Percentiles rank a stretch among this genome's conserved stretches.
Conservation (phyloP, 176 grass and related monocot species). For the Sorghum bicolor region DNA sequence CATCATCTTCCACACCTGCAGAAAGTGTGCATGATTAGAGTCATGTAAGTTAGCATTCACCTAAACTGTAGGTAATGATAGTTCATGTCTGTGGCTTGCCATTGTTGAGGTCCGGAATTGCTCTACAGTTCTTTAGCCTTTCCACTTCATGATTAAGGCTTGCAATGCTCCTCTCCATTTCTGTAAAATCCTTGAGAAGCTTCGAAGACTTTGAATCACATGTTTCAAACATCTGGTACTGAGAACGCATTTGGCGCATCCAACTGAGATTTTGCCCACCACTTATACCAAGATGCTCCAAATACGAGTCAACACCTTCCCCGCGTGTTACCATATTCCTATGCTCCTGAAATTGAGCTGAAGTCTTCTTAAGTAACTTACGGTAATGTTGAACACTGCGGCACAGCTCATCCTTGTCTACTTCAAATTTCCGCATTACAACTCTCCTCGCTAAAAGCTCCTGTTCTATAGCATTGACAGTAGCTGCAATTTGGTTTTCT, state of each 20-base stretch:
- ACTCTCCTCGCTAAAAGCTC: neutral
- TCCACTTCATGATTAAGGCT: constrained; percentile 11
- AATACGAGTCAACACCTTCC: constrained; percentile 8
- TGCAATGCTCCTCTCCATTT: neutral
- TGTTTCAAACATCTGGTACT: neutral
- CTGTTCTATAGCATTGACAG: neutral
- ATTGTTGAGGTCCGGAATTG: constrained; percentile 42
- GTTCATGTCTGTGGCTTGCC: constrained; percentile 9
- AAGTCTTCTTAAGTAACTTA: neutral
- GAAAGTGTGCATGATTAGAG: neutral
- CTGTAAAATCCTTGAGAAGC: neutral
- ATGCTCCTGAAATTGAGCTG: constrained; percentile 10
- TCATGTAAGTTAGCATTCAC: constrained; percentile 15
- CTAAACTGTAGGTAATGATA: neutral
- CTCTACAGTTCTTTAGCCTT: constrained; percentile 16
- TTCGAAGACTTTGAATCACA: neutral
- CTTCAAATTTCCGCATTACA: neutral
- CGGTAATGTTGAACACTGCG: neutral
- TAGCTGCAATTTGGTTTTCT: neutral
- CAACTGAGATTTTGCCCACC: neutral
- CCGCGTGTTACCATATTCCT: neutral
- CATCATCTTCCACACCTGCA: neutral
- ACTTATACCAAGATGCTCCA: neutral
- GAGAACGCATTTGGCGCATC: neutral
- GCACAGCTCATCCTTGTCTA: neutral